phyloP scores from a whole-genome alignment of 2,329 filamentous ascomycete species.

The Cercospora citrullina region DNA sequence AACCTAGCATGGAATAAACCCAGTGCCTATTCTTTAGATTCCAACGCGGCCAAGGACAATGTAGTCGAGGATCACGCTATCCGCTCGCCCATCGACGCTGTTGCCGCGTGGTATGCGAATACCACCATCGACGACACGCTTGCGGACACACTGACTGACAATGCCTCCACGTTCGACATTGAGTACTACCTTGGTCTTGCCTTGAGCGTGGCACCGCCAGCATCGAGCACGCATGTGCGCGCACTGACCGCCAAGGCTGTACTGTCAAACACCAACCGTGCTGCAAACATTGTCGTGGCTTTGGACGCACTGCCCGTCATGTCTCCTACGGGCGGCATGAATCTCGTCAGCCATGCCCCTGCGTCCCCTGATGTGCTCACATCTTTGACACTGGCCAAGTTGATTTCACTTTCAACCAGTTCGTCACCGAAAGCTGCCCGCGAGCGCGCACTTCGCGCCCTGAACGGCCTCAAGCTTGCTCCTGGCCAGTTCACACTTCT shows the following conservation, averaged over 20 bases:
- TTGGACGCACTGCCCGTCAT: conserved; percentile 53
- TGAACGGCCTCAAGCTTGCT: conserved; percentile 45
- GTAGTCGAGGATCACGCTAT: conserved; percentile 85
- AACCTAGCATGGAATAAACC: conserved; percentile 86
- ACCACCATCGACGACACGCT: conserved; percentile 70
- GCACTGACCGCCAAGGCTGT: conserved; percentile 61
- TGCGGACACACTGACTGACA: conserved; percentile 55
- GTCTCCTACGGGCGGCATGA: conserved; percentile 38
- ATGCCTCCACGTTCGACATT: conserved; percentile 46
- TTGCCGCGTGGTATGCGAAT: conserved; percentile 89
- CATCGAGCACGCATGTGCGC: conserved; percentile 66
- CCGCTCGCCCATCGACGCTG: conserved; percentile 81
- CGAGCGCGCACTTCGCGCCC: conserved; percentile 41
- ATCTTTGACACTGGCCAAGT: conserved; percentile 61
- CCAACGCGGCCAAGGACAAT: conserved; percentile 73
- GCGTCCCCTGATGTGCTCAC: conserved; percentile 58
- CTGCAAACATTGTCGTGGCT: conserved; percentile 54
- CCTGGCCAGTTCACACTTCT: conserved; percentile 46
- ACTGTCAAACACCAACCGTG: conserved; percentile 55
- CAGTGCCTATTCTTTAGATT: conserved; percentile 65
- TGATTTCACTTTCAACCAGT: conserved; percentile 48
- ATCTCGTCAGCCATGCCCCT: conserved; percentile 56
- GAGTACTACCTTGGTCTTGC: conserved; percentile 63
- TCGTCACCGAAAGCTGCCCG: conserved; percentile 36
- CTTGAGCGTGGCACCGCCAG: conserved; percentile 71